Percentiles rank a stretch among this genome's conserved stretches.
Evolutionary conservation across 2,329 filamentous ascomycete genomes (phyloP).

Genomic region (Trichophyton rubrum): DNA sequence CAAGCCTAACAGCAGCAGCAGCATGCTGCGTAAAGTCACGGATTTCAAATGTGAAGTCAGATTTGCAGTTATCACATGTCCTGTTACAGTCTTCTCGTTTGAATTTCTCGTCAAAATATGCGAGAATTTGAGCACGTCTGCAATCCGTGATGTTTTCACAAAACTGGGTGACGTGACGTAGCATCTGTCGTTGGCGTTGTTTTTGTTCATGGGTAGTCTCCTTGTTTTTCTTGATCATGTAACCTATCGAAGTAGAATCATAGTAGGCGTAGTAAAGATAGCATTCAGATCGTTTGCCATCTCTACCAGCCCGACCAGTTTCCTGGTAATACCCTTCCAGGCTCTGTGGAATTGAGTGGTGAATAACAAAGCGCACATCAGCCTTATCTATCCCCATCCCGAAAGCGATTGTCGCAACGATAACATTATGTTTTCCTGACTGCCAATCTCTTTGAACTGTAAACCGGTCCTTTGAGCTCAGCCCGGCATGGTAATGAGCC

Average conservation of each 20-base stretch:
- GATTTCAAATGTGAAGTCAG: constrained; percentile 55
- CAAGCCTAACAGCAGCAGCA: constrained; percentile 54
- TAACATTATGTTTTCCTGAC: constrained; percentile 63
- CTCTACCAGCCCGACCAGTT: constrained; percentile 84
- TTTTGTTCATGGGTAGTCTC: constrained; percentile 69
- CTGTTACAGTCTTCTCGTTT: constrained; percentile 55
- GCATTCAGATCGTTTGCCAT: constrained; percentile 76
- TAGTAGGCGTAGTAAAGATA: constrained; percentile 77
- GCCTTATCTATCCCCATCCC: constrained; percentile 99
- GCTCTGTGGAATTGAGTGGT: constrained; percentile 85
- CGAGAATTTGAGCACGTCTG: constrained; percentile 71
- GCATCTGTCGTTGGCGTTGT: constrained; percentile 69
- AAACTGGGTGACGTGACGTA: constrained; percentile 71
- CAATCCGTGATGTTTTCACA: constrained; percentile 86
- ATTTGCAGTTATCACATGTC: constrained; percentile 81
- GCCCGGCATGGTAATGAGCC: constrained; percentile 72
- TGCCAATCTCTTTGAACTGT: constrained; percentile 75
- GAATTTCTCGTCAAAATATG: constrained; percentile 90
- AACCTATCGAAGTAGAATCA: constrained; percentile 60
- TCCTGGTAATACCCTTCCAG: constrained; percentile 98
- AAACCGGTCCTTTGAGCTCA: constrained; percentile 56
- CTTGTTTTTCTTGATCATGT: constrained; percentile 64
- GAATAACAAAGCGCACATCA: constrained; percentile 91
- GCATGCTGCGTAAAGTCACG: constrained; percentile 70
- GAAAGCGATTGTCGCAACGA: constrained; percentile 96